These are phyloP conservation scores for Komagataea norvegica DNA, from an alignment of 1,139 yeast genomes.

Conservation along the genomic window DNA sequence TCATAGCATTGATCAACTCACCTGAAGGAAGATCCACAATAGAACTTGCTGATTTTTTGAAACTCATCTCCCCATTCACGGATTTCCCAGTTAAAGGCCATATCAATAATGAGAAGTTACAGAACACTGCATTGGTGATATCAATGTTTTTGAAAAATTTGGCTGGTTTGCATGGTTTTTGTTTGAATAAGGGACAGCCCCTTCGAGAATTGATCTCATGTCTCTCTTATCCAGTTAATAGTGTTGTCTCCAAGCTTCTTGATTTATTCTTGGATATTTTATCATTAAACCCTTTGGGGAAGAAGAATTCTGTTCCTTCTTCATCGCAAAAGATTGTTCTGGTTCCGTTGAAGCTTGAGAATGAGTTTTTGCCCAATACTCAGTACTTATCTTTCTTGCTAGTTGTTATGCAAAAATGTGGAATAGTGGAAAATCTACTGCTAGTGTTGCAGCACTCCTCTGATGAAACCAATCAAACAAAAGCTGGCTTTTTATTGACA, in stretches of 20 bases:
- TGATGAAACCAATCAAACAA: conserved; percentile 45
- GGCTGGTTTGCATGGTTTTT: conserved; percentile 70
- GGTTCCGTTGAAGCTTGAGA: conserved; percentile 27
- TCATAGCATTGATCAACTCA: conserved; percentile 56
- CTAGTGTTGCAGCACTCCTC: conserved; percentile 43
- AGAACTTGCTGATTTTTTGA: conserved; percentile 60
- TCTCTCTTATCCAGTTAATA: conserved; percentile 51
- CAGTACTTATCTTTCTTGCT: conserved; percentile 64
- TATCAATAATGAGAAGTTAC: conserved; percentile 49
- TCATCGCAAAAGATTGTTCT: conserved; percentile 21
- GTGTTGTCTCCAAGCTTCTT: conserved; percentile 57
- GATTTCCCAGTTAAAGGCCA: conserved; percentile 46
- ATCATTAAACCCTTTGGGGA: conserved; percentile 46
- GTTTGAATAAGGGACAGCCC: conserved; percentile 53
- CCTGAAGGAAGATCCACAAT: conserved; percentile 51
- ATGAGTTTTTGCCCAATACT: conserved; percentile 35
- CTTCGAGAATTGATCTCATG: conserved; percentile 58
- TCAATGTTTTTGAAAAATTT: conserved; percentile 63
- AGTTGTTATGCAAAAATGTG: conserved; percentile 50
- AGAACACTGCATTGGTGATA: conserved; percentile 58
- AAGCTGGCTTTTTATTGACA: conserved; percentile 59
- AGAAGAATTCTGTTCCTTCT: conserved; percentile 20
- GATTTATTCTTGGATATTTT: conserved; percentile 71
- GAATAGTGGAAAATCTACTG: conserved; percentile 47
- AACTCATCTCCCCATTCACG: conserved; percentile 62